Percentiles rank a stretch among this genome's conserved stretches.
Conservation (phyloP, 352 stramenopile genomes). For the Phytophthora ohioensis region DNA sequence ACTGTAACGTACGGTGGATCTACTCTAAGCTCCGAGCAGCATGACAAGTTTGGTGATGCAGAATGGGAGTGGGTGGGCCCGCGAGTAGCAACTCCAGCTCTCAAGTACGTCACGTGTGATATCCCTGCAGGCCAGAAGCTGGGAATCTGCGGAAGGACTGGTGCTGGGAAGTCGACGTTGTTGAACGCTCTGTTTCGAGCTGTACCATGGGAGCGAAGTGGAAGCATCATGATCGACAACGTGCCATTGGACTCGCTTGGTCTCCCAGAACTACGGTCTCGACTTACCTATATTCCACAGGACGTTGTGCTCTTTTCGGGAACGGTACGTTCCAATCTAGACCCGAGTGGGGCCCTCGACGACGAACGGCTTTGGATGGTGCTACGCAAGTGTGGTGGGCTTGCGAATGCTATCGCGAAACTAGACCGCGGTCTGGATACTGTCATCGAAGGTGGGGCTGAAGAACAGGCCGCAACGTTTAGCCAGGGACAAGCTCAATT, state of each 20-base stretch:
- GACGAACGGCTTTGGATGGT: slow-evolving; percentile 73
- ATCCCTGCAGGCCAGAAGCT: slow-evolving; percentile 71
- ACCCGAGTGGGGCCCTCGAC: slow-evolving; percentile 52
- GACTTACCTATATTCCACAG: slow-evolving; percentile 88
- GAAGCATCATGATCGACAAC: slow-evolving; percentile 77
- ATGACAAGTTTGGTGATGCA: slow-evolving; percentile 21
- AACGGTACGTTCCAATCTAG: slow-evolving; percentile 87
- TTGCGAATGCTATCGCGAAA: slow-evolving; percentile 52
- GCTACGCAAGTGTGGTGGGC: slow-evolving; percentile 54
- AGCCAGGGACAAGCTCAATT: slow-evolving; percentile 83
- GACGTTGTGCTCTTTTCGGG: slow-evolving; percentile 85
- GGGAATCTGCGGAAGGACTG: slow-evolving; percentile 90
- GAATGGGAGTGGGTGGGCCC: slow-evolving; percentile 36
- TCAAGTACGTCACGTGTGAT: slow-evolving; percentile 55
- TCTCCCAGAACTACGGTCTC: slow-evolving; percentile 67
- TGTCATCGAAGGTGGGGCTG: slow-evolving; percentile 46
- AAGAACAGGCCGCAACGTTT: slow-evolving; percentile 54
- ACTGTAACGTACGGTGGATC: slow-evolving; percentile 46
- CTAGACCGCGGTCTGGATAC: slow-evolving; percentile 64
- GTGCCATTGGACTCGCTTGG: slow-evolving; percentile 69
- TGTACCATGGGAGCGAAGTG: slow-evolving; percentile 56
- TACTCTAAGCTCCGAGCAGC: slow-evolving; percentile 8
- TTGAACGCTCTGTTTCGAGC: slow-evolving; percentile 84
- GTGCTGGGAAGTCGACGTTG: slow-evolving; percentile 92
- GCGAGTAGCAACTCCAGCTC: slow-evolving; percentile 37